Evolutionary conservation across 2,329 filamentous ascomycete genomes (phyloP).

Genomic region (Colletotrichum lindemuthianum): DNA sequence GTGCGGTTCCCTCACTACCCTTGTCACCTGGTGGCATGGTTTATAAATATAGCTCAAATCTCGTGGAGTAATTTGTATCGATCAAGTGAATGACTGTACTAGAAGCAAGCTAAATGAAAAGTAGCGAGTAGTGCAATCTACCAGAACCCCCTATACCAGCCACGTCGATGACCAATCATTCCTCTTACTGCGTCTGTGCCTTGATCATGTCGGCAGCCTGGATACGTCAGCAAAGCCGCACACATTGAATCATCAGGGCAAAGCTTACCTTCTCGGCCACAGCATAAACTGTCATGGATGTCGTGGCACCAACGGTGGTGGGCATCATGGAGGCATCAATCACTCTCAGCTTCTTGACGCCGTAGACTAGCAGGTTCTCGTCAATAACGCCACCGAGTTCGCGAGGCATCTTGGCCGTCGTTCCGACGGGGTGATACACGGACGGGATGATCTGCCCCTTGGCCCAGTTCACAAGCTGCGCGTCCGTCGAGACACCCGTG

Average conservation of each 20-base stretch:
- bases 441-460: conserved; percentile 39
- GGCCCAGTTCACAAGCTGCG: conserved; percentile 39
- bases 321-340: conserved; percentile 39
- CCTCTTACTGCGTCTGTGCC: conserved; percentile 20
- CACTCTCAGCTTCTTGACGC: conserved; percentile 39
- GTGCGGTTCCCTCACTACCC: too few relatives aligned
- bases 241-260: accelerated
- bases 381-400: conserved; percentile 44
- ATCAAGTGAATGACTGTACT: too few relatives aligned
- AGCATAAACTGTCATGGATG: conserved; percentile 37
- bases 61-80: too few relatives aligned
- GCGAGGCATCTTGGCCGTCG: conserved; percentile 42
- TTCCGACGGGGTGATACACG: conserved; percentile 42
- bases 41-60: too few relatives aligned
- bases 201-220: conserved; percentile 36
- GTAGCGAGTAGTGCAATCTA: too few relatives aligned
- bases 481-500: conserved; percentile 35
- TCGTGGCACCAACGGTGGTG: conserved; percentile 37
- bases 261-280: conserved; percentile 38
- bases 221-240: conserved; percentile 1
- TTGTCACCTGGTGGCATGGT: too few relatives aligned
- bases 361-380: conserved; percentile 42
- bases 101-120: too few relatives aligned
- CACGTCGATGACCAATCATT: too few relatives aligned
- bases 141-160: too few relatives aligned